Conservation (phyloP, 2,329 filamentous ascomycete genomes). For the Gliomastix tumulicola region DNA sequence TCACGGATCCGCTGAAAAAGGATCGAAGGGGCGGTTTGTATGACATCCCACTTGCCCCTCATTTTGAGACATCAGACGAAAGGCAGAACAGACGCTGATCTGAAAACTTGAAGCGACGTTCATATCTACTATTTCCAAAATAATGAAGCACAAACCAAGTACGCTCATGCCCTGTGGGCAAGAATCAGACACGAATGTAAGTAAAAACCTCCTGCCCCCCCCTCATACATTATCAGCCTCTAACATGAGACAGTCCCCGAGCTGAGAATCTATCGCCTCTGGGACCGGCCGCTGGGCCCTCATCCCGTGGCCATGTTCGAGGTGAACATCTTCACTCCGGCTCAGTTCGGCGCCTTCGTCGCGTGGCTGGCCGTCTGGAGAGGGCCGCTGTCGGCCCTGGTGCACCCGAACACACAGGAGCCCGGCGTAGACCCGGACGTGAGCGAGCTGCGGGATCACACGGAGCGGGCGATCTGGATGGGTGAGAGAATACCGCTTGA, state of each 20-base stretch:
- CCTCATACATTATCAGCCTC: too few species aligned
- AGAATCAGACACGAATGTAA: conserved; percentile 74
- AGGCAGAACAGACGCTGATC: too few species aligned
- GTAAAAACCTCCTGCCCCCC: conserved; percentile 16
- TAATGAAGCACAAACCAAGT: conserved; percentile 55
- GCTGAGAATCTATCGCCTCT: conserved; percentile 72
- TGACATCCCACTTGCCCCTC: conserved; percentile 8
- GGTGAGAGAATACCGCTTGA: conserved; percentile 60
- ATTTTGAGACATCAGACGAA: too few species aligned
- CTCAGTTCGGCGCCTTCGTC: conserved; percentile 83
- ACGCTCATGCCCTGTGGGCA: conserved; percentile 68
- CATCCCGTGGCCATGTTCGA: conserved; percentile 88
- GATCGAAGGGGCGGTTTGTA: conserved; percentile 65
- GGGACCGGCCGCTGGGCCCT: conserved; percentile 71
- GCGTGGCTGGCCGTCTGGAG: conserved; percentile 79
- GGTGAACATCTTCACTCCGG: conserved; percentile 79
- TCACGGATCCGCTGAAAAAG: conserved; percentile 61
- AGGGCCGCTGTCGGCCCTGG: conserved; percentile 68
- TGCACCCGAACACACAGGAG: conserved; percentile 72
- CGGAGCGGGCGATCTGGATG: conserved; percentile 67
- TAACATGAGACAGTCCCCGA: conserved; percentile 61
- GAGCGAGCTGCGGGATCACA: conserved; percentile 48
- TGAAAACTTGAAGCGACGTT: conserved; percentile 64
- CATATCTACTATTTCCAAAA: conserved; percentile 77
- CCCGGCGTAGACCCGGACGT: conserved; percentile 20